Evolutionary conservation across 495 filamentous ascomycete species (phyloP).

Genomic region (Talaromyces thailandensis): DNA sequence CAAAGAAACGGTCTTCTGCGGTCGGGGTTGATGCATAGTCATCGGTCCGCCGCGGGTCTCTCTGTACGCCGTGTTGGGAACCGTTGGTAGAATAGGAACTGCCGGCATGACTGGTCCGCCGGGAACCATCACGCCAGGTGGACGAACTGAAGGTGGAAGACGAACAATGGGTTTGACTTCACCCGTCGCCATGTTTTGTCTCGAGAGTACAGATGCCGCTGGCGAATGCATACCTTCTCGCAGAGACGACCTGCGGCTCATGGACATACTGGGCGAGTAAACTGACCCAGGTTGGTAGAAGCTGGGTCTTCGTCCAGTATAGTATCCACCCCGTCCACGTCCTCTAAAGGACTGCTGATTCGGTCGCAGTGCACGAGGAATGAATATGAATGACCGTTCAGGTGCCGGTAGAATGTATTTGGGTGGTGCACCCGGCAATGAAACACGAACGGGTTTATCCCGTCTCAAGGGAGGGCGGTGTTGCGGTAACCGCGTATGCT

Average conservation of each 20-base stretch:
- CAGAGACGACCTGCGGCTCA: conserved; percentile 87
- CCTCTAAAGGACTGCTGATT: conserved; percentile 77
- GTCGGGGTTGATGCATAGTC: conserved; percentile 92
- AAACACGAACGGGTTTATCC: conserved; percentile 94
- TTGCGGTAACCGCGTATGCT: conserved; percentile 88
- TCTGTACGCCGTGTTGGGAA: conserved; percentile 62
- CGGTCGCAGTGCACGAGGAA: conserved; percentile 84
- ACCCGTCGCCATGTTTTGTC: conserved; percentile 52
- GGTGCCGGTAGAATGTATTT: conserved; percentile 84
- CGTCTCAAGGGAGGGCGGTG: conserved; percentile 90
- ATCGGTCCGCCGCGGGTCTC: conserved; percentile 69
- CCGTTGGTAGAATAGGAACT: conserved; percentile 30
- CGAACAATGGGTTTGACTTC: conserved; percentile 70
- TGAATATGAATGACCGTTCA: conserved; percentile 96
- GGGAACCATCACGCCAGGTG: conserved; percentile 6
- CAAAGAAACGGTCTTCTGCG: conserved; percentile 89
- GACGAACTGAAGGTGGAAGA: conserved; percentile 58
- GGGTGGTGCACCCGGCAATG: conserved; percentile 65
- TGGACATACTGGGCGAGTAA: conserved; percentile 84
- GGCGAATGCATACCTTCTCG: conserved; percentile 70
- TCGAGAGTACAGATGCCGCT: conserved; percentile 63
- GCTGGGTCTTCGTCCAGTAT: conserved; percentile 63
- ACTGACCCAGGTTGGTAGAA: conserved; percentile 67
- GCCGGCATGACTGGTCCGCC: conserved; percentile 5
- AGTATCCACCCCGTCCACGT: conserved; percentile 56